phyloP scores from a whole-genome alignment of 768 basidiomycete species.

The Termitomyces sp. region DNA sequence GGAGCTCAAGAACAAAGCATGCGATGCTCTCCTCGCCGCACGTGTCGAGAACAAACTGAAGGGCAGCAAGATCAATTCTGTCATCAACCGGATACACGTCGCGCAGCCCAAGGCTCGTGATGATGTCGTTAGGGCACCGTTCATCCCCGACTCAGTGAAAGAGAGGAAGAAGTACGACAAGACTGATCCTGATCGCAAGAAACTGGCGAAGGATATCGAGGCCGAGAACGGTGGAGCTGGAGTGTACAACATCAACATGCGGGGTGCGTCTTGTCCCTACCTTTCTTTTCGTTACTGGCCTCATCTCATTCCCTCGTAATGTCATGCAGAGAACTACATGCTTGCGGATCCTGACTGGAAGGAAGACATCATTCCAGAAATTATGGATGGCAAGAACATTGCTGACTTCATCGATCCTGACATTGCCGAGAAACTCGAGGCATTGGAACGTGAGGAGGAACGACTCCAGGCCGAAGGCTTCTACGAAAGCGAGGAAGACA shows the following conservation, averaged over 20 bases:
- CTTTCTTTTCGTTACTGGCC: background rate
- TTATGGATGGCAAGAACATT: slow-evolving; percentile 97
- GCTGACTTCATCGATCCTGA: slow-evolving; percentile 99
- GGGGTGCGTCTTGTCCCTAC: slow-evolving; percentile 50
- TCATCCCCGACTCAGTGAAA: slow-evolving; percentile 84
- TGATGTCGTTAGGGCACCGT: slow-evolving; percentile 81
- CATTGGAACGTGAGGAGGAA: slow-evolving; percentile 95
- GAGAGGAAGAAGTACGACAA: slow-evolving; percentile 81
- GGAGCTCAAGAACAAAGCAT: slow-evolving; percentile 92
- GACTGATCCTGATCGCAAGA: slow-evolving; percentile 72
- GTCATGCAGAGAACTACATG: slow-evolving; percentile 79
- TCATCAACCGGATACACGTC: slow-evolving; percentile 95
- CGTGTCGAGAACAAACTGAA: slow-evolving; percentile 93
- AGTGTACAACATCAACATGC: slow-evolving; percentile 86
- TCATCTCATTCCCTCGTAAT: background rate
- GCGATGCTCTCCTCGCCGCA: slow-evolving; percentile 91
- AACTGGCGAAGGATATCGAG: slow-evolving; percentile 78
- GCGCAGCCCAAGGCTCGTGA: slow-evolving; percentile 88
- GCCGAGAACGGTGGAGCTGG: slow-evolving; percentile 84
- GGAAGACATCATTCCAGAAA: slow-evolving; percentile 94
- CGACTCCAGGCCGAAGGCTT: slow-evolving; percentile 91
- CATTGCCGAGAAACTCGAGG: slow-evolving; percentile 94
- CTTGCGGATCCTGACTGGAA: slow-evolving; percentile 93
- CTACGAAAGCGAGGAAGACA: slow-evolving; percentile 87
- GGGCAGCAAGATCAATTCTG: slow-evolving; percentile 86